Conservation (phyloP, 2,329 filamentous ascomycete species). For the Beauveria varroae region DNA sequence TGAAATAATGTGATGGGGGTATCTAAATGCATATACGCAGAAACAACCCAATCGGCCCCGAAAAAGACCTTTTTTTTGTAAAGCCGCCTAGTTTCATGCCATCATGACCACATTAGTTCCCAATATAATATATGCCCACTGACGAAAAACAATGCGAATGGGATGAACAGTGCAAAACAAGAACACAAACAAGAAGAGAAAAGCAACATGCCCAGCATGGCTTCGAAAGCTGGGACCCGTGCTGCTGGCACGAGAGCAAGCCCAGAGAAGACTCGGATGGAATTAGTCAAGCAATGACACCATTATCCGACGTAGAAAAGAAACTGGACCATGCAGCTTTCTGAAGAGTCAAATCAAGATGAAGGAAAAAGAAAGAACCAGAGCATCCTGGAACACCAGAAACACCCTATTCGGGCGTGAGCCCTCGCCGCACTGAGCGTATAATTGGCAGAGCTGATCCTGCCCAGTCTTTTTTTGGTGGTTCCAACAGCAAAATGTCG, state of each 20-base stretch:
- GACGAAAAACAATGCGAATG: background rate
- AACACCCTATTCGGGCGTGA: constrained; percentile 5
- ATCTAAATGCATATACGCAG: constrained; percentile 10
- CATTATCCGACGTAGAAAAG: background rate
- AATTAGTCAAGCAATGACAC: background rate
- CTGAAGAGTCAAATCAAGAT: background rate
- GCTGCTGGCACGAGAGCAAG: background rate
- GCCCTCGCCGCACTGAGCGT: constrained; percentile 3
- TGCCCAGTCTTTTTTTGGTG: background rate
- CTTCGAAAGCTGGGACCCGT: background rate
- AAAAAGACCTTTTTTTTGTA: background rate
- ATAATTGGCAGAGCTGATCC: background rate
- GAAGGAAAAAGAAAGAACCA: background rate
- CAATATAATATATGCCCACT: background rate
- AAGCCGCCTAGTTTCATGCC: background rate
- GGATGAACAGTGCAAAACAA: background rate
- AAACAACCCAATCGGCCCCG: background rate
- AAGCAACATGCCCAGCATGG: constrained; percentile 10
- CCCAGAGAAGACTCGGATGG: background rate
- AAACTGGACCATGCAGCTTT: background rate
- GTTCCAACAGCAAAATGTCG: background rate
- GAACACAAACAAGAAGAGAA: background rate
- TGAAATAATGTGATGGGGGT: constrained; percentile 11
- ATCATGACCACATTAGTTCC: constrained; percentile 1
- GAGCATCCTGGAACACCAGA: background rate